phyloP scores from a whole-genome alignment of 2,329 filamentous ascomycete genomes.

The Aspergillus pseudonomiae region DNA sequence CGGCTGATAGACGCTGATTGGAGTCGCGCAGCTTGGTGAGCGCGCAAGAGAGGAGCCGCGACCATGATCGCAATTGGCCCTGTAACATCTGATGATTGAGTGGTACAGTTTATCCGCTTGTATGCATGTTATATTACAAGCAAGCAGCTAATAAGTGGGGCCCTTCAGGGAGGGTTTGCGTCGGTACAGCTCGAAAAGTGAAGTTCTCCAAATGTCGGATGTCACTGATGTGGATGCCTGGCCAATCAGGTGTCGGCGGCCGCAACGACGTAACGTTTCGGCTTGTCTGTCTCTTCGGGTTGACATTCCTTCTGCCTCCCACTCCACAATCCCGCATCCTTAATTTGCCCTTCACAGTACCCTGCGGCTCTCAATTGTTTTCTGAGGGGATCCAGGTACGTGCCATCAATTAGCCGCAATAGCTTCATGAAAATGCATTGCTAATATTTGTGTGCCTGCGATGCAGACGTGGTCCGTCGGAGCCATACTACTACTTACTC shows the following conservation, averaged over 20 bases:
- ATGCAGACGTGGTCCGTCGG: slow-evolving; percentile 25
- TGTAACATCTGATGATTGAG: slow-evolving; percentile 9
- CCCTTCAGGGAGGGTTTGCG: neutral
- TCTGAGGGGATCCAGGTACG: slow-evolving; percentile 22
- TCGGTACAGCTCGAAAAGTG: slow-evolving; percentile 10
- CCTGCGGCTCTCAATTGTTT: slow-evolving; percentile 8
- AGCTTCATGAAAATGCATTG: neutral
- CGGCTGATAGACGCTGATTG: slow-evolving; percentile 12
- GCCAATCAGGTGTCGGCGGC: slow-evolving; percentile 21
- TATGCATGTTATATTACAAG: neutral
- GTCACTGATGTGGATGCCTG: slow-evolving; percentile 21
- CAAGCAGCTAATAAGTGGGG: neutral
- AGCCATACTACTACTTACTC: slow-evolving; percentile 20
- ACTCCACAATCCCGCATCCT: neutral
- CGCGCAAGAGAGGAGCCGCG: slow-evolving; percentile 34
- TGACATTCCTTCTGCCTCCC: slow-evolving; percentile 8
- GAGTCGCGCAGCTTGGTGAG: slow-evolving; percentile 26
- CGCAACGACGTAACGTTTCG: slow-evolving; percentile 25
- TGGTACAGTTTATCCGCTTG: neutral
- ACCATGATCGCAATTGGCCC: slow-evolving; percentile 29
- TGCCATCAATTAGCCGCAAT: neutral
- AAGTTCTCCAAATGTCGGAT: slow-evolving; percentile 9
- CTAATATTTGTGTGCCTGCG: slow-evolving; percentile 17
- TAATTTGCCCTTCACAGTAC: neutral
- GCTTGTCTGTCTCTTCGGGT: slow-evolving; percentile 4